Conservation (phyloP, 257 asterid species). For the Scutellaria barbata region DNA sequence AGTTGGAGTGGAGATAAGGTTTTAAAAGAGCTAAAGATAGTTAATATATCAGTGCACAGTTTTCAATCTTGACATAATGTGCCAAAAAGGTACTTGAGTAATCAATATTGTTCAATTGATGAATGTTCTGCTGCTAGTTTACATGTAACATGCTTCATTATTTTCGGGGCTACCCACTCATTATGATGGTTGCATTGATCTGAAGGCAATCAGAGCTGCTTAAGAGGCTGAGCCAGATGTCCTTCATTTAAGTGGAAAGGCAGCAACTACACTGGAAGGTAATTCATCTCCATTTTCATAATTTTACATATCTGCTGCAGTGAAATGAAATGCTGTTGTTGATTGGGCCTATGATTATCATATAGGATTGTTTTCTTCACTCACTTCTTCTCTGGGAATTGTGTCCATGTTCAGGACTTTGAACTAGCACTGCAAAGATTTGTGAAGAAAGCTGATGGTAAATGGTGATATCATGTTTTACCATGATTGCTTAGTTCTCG, state of each 20-base stretch:
- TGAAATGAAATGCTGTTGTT: too few relatives aligned
- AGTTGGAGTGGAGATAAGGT: slow-evolving; percentile 99
- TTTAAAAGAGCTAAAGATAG: slow-evolving; percentile 80
- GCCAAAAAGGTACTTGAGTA: slow-evolving; percentile 69
- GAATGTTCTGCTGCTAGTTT: slow-evolving; percentile 21
- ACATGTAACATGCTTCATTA: slow-evolving; percentile 25
- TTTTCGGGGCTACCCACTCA: slow-evolving; percentile 31
- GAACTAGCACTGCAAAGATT: too few relatives aligned
- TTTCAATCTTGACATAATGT: slow-evolving; percentile 75
- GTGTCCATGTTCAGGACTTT: too few relatives aligned
- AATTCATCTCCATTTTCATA: slow-evolving; percentile 33
- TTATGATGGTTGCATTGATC: slow-evolving; percentile 33
- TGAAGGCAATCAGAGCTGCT: slow-evolving; percentile 81
- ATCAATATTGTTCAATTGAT: slow-evolving; percentile 19
- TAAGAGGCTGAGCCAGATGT: slow-evolving; percentile 71
- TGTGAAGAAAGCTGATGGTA: slow-evolving; percentile 65
- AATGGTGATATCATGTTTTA: slow-evolving; percentile 31
- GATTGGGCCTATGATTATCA: slow-evolving; percentile 33
- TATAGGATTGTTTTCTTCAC: too few relatives aligned
- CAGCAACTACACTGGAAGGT: slow-evolving; percentile 77
- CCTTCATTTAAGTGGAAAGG: slow-evolving; percentile 76
- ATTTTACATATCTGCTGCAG: slow-evolving; percentile 30
- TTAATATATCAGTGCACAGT: slow-evolving; percentile 72
- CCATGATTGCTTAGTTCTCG: slow-evolving; percentile 22
- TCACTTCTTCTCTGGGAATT: too few relatives aligned